Base-by-base conservation (phyloP, 352 stramenopile species). In the Globisporangium uncinulatum region DNA sequence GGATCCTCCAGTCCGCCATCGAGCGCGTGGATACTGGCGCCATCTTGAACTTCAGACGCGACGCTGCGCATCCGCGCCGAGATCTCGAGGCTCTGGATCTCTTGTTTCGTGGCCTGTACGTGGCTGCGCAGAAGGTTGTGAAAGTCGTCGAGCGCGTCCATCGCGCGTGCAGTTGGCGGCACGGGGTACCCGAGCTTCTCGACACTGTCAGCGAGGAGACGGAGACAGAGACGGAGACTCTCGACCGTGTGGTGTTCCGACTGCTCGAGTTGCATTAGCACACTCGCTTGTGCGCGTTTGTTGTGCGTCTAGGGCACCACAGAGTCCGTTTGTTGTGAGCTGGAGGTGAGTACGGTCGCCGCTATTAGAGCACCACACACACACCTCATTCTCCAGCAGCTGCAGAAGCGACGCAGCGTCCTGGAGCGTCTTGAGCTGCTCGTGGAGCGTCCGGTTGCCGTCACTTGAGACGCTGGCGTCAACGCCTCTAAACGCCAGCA, bases 21-120 rank as follows among this genome's bases (percentile, higher is more conserved):
- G 11, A 42, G 17, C 37, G 46, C 52, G 0, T 42, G 6, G 51
- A 41, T 24, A 58, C 61, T 17, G 54, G 56, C 32, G 57, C 59
- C 49, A 14, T 8, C 4, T 29, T 87, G 47, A 14, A 21, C 4
- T 20, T 87, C 74, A 6, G 73, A 74, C 14, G 73, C 71, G 10
- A 83, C 70, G 43, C 62, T 78, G 29, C 68, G 66, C 76, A 87
- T 89, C 55, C 83, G 73, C 17, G 68, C 71, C 24, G 74, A 65
- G 60, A 87, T 87, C 65, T 89, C 69, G 52, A 87, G 64, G 37
- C 63, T 85, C 59, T 89, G 79, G 31, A 89, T 83, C 51, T 89
- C 79, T 55, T 86, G 76, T 51, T 77, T 83, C 19, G 74, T 54
- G 0, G 70, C 55, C 37, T 82, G 73, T 13, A 80, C 68, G 36